A percentile compares a stretch with the other conserved stretches of the same genome.
Conservation (phyloP, 768 basidiomycete species). For the Xerocomellus dryophilus region DNA sequence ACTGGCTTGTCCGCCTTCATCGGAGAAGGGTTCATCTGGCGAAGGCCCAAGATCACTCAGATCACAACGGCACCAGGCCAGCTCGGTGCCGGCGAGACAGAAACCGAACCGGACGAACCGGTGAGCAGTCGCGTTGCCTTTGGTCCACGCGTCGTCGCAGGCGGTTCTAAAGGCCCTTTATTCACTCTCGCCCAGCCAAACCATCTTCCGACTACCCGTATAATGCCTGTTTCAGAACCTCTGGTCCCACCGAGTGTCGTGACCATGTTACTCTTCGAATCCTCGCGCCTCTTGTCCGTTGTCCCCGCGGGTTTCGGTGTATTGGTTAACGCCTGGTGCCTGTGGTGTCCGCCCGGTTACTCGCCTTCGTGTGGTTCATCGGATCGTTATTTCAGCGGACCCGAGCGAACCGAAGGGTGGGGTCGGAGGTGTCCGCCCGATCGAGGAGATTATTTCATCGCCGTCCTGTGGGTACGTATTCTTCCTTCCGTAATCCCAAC, state of each 20-base stretch:
- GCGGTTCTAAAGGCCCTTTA: conserved; percentile 7
- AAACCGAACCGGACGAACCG: conserved; percentile 75
- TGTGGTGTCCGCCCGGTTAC: conserved; percentile 44
- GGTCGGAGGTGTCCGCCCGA: conserved; percentile 42
- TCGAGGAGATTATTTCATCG: conserved; percentile 62
- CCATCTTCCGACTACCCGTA: conserved; percentile 69
- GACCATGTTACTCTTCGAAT: conserved; percentile 64
- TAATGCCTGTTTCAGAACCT: conserved; percentile 47
- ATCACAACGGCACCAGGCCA: conserved; percentile 65
- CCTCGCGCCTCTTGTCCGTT: conserved; percentile 65
- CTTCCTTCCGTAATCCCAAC: conserved; percentile 1
- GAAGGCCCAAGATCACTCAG: conserved; percentile 38
- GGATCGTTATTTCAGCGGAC: not conserved
- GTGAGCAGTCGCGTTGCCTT: conserved; percentile 39
- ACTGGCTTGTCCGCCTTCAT: conserved; percentile 24
- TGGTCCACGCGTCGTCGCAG: not conserved
- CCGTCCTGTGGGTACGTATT: conserved; percentile 64
- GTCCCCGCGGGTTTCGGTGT: conserved; percentile 71
- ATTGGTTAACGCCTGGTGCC: conserved; percentile 56
- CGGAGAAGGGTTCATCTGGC: conserved; percentile 28
- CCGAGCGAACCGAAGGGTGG: conserved; percentile 16
- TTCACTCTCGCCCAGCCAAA: conserved; percentile 42
- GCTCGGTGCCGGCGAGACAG: conserved; percentile 69
- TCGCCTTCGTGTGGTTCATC: conserved; percentile 5
- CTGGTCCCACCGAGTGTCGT: conserved; percentile 48